Conservation (phyloP, 768 basidiomycete genomes). For the Cystobasidium ongulense region DNA sequence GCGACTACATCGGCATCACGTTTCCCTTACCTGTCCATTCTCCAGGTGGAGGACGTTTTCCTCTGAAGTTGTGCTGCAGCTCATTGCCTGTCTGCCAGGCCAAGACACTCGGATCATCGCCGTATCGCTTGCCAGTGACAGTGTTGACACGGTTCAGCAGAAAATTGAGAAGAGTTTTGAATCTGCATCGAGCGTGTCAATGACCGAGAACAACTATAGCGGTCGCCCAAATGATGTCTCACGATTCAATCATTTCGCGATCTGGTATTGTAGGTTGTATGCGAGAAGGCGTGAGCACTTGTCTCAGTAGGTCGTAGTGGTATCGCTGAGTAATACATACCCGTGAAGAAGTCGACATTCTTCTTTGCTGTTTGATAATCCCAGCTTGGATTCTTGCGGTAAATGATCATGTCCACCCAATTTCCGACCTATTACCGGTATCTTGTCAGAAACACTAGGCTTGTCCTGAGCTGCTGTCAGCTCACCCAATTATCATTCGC, state of each 20-base stretch:
- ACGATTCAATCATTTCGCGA: constrained; percentile 23
- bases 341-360: constrained; percentile 24
- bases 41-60: constrained; percentile 36
- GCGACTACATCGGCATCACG: neutral
- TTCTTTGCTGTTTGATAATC: constrained; percentile 2
- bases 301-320: too few species aligned
- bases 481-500: constrained; percentile 24
- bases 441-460: neutral
- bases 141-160: constrained; percentile 40
- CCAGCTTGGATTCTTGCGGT: constrained; percentile 27
- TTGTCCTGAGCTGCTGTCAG: neutral
- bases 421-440: neutral
- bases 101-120: constrained; percentile 39
- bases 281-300: neutral
- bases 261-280: neutral
- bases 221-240: neutral
- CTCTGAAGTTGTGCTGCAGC: constrained; percentile 34
- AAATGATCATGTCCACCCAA: constrained; percentile 22
- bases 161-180: constrained; percentile 30
- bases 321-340: neutral
- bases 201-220: neutral
- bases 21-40: constrained; percentile 37
- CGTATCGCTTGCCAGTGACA: constrained; percentile 39
- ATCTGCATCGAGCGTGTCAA: neutral
- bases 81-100: constrained; percentile 43